phyloP scores from a whole-genome alignment of 1,284 basidiomycete genomes.

The Agroathelia rolfsii region DNA sequence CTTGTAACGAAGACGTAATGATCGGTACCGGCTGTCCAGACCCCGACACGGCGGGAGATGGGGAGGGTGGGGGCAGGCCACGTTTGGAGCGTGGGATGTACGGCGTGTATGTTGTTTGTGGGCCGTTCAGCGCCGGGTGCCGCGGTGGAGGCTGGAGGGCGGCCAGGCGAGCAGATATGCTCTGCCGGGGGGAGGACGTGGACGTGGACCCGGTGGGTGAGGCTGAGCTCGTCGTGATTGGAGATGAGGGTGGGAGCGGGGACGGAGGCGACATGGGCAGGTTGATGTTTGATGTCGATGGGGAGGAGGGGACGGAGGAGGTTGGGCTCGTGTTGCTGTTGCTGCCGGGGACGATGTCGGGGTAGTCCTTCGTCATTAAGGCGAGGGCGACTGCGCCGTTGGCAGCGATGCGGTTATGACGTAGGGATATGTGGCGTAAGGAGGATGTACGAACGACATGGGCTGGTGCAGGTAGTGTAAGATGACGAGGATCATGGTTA shows the following conservation, averaged over 20 bases:
- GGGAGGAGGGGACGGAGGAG: slow-evolving; percentile 8
- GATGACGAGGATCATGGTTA: not conserved
- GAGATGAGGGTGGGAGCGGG: slow-evolving; percentile 14
- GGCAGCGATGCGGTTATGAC: slow-evolving; percentile 76
- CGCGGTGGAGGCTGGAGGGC: slow-evolving; percentile 51
- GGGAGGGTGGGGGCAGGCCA: slow-evolving; percentile 19
- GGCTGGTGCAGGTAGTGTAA: slow-evolving; percentile 32
- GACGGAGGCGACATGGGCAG: slow-evolving; percentile 10
- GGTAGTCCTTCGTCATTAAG: slow-evolving; percentile 91
- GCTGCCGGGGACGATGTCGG: slow-evolving; percentile 58
- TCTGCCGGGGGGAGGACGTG: slow-evolving; percentile 21
- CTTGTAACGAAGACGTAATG: slow-evolving; percentile 66
- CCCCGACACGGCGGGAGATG: slow-evolving; percentile 31
- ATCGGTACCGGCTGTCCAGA: slow-evolving; percentile 53
- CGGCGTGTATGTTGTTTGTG: slow-evolving; percentile 72
- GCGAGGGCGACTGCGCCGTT: slow-evolving; percentile 86
- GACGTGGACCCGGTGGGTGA: slow-evolving; percentile 24
- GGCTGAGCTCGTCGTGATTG: slow-evolving; percentile 12
- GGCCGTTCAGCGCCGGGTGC: slow-evolving; percentile 29
- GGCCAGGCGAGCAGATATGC: slow-evolving; percentile 26
- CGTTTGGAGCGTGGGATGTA: slow-evolving; percentile 64
- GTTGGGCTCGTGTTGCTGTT: slow-evolving; percentile 8
- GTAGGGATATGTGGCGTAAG: slow-evolving; percentile 77
- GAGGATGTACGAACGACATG: slow-evolving; percentile 75
- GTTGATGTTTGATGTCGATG: slow-evolving; percentile 11